phyloP scores from a whole-genome alignment of 306 rosid genomes.

The Aeschynomene evenia region DNA sequence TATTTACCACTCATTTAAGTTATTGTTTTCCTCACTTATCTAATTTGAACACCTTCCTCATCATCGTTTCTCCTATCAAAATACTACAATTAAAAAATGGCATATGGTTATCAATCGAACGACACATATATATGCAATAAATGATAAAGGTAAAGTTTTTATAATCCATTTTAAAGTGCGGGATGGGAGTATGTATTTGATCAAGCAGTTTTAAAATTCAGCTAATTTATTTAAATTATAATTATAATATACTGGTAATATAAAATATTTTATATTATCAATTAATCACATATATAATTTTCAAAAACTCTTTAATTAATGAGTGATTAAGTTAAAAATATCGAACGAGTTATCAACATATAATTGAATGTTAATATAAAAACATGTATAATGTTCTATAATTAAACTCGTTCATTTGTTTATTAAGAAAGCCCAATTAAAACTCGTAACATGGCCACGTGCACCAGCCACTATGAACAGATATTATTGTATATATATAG shows the following conservation, averaged over 20 bases:
- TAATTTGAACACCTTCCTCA: neutral
- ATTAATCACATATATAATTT: too few species aligned
- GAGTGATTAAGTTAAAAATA: too few species aligned
- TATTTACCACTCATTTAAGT: neutral
- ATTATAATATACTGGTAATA: too few species aligned
- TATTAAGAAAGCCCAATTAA: neutral
- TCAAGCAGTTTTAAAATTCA: neutral
- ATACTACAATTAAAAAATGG: neutral
- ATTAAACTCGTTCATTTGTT: too few species aligned
- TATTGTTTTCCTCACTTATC: neutral
- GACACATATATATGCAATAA: conserved; percentile 11
- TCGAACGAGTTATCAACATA: too few species aligned
- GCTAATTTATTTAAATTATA: neutral
- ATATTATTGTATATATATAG: too few species aligned
- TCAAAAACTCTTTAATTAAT: too few species aligned
- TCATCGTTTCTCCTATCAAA: neutral
- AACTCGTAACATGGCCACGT: conserved; percentile 40
- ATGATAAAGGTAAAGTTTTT: neutral
- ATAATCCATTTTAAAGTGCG: neutral
- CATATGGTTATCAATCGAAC: neutral
- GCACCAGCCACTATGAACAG: conserved; percentile 25
- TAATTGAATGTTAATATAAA: too few species aligned
- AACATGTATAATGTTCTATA: too few species aligned
- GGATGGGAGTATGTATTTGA: neutral
- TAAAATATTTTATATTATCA: too few species aligned